phyloP scores from a whole-genome alignment of 108 stramenopile genomes.

The Nitzschia palea region DNA sequence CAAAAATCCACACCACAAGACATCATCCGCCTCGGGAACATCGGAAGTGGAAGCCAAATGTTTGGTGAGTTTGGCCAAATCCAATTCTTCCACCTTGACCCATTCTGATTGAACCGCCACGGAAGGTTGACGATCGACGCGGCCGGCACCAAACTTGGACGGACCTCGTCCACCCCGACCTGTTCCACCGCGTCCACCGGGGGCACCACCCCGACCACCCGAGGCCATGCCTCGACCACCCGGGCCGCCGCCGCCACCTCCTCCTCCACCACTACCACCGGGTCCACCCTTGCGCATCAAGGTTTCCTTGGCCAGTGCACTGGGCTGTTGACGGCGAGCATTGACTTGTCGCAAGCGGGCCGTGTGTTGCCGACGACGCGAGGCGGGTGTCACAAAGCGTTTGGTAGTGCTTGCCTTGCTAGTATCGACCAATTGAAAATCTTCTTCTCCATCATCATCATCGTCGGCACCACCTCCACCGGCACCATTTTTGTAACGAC shows the following conservation, averaged over 20 bases:
- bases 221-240: constrained; percentile 42
- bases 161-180: constrained; percentile 36
- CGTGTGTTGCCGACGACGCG: constrained; percentile 53
- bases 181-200: constrained; percentile 47
- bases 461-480: too few relatives aligned
- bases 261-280: constrained; percentile 35
- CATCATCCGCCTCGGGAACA: constrained; percentile 69
- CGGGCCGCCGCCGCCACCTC: constrained; percentile 23
- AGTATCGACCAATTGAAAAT: constrained; percentile 92
- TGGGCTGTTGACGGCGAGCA: constrained; percentile 59
- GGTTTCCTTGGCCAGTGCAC: constrained; percentile 34
- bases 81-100: constrained; percentile 91
- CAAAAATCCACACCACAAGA: constrained; percentile 92
- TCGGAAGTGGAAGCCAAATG: constrained; percentile 38
- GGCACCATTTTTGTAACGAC: constrained; percentile 70
- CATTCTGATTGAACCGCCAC: constrained; percentile 90
- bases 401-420: constrained; percentile 66
- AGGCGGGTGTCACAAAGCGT: constrained; percentile 66
- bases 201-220: constrained; percentile 48
- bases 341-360: constrained; percentile 70
- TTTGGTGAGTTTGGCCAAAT: constrained; percentile 91
- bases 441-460: constrained; percentile 66
- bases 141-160: constrained; percentile 23
- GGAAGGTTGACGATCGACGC: constrained; percentile 73
- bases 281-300: constrained; percentile 7